Conservation (phyloP, 495 filamentous ascomycete genomes). For the Aspergillus biplanus region DNA sequence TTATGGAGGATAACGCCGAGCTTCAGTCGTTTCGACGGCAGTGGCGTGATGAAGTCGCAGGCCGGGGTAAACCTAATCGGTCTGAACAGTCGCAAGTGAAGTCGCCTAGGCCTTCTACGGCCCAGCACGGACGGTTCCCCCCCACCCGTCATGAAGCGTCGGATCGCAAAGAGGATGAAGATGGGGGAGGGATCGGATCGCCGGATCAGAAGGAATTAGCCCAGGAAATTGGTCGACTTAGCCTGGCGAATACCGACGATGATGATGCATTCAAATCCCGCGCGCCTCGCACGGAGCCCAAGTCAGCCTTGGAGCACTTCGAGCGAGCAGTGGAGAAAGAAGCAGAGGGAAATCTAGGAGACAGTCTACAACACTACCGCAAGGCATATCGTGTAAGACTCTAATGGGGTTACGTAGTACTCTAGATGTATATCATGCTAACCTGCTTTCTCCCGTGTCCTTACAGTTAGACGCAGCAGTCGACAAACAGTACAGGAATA, state of each 20-base stretch:
- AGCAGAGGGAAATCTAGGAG: conserved; percentile 79
- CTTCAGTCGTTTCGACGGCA: conserved; percentile 78
- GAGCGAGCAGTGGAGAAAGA: conserved; percentile 91
- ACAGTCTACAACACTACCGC: conserved; percentile 86
- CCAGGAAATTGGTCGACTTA: conserved; percentile 43
- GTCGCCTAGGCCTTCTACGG: conserved; percentile 27
- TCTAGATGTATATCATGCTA: conserved; percentile 24
- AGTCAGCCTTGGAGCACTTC: conserved; percentile 88
- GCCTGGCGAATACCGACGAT: conserved; percentile 29
- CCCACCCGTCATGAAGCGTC: conserved; percentile 39
- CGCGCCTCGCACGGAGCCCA: conserved; percentile 54
- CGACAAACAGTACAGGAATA: conserved; percentile 83
- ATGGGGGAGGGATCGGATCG: conserved; percentile 43
- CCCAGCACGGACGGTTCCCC: conserved; percentile 35
- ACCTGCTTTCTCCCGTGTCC: conserved; percentile 1
- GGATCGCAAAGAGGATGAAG: conserved; percentile 41
- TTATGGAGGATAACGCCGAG: conserved; percentile 69
- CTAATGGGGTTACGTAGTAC: conserved; percentile 7
- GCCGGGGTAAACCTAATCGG: conserved; percentile 44
- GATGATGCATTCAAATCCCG: conserved; percentile 37
- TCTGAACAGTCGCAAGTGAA: conserved; percentile 24
- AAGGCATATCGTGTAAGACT: conserved; percentile 77
- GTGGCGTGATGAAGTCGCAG: conserved; percentile 81
- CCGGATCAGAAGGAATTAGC: conserved; percentile 46
- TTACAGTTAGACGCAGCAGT: conserved; percentile 77